Evolutionary conservation across 306 rosid genomes (phyloP), one percentile per base, ranked within the genome.

Genomic region (Morella rubra): DNA sequence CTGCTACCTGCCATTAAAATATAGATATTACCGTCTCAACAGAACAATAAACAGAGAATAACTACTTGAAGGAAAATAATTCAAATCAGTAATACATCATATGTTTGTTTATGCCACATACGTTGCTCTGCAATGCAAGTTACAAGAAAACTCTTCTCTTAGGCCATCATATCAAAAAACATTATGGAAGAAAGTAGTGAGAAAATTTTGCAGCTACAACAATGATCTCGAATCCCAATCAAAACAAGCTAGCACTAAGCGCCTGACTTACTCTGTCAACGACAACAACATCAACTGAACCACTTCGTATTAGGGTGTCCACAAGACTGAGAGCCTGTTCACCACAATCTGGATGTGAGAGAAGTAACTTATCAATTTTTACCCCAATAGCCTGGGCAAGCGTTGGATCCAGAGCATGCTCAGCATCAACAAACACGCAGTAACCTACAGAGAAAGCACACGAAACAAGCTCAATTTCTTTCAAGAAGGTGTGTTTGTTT

Each of bases 281-380:
- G 83, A 94, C 98, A 85, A 95, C 82, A 58, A 94, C 98, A 80
- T 94, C 98, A 80, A 91, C 89, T 52, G 98, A 91, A 79, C 98
- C 92, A 85, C 98, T 92, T 27, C 97, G 91, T 64, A 91, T 85
- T 71, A 91, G 83, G 71, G 93, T 94, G 76, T 94, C 97, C 46
- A 90, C 98, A 42, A 94, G 96, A 74, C 97, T 90, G 49, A 90
- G 96, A 41, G 98, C 98, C 73, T 90, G 95, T 83, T 91, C 96
- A n/a, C 96, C 97, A 81, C 92, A 91, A 75, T 94, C 97, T 58
- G 96, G 98, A 84, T 91, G 97, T 2, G 98, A 94, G 44, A 94
- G 90, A 77, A 94, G 96, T 70, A 94, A 83, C 78, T 89, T 87
- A 73, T 82, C 65, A 4, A 93, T 87, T 71, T 94, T 85, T 66